Base-by-base conservation (phyloP, 352 stramenopile genomes). In the Globisporangium viniferum region DNA sequence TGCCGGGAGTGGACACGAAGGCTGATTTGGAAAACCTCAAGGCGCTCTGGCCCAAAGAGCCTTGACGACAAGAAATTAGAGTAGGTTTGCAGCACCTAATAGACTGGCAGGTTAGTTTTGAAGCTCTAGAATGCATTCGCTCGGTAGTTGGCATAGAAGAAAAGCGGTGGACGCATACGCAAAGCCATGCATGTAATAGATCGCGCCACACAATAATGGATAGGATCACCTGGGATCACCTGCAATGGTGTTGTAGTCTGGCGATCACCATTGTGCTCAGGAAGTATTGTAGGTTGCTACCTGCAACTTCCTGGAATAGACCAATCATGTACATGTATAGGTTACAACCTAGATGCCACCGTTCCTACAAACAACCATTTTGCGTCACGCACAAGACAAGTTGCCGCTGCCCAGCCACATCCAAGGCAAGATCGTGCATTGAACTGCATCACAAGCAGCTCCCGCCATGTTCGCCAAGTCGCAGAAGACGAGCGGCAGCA, bases 381-480 rank as follows among this genome's bases (percentile, higher is more conserved):
- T 9, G 0, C 41, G n/a, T 49, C 41, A 49, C 8, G 41, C 41
- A 49, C 41, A 49, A 49, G 15, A 22, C 41, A 49, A 49, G 15
- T 9, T 49, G 41, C 15, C 12, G 14, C 15, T 48, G 14, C 39
- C 39, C 53, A 58, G 31, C 31, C 31, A 12, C 22, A 59, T 22
- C 53, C 53, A 35, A 59, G 49, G 54, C 44, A 49, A 60, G 49
- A 18, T 48, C 51, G 54, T 24, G 10, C 20, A 33, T 2, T 39
- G 14, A 46, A 46, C 31, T 33, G 31, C 31, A 33, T 18, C 14
- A 14, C 39, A 20, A 46, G 39, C 39, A 46, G 39, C 39, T 14
- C 12, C 4, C 56, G 94, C 0, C 56, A 95, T 95, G 88, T 95
- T 95, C 68, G 78, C 78, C 61, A 95, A 95, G 74, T 64, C 84